Base-by-base conservation (phyloP, 768 basidiomycete genomes). In the Phylloporus sp. region DNA sequence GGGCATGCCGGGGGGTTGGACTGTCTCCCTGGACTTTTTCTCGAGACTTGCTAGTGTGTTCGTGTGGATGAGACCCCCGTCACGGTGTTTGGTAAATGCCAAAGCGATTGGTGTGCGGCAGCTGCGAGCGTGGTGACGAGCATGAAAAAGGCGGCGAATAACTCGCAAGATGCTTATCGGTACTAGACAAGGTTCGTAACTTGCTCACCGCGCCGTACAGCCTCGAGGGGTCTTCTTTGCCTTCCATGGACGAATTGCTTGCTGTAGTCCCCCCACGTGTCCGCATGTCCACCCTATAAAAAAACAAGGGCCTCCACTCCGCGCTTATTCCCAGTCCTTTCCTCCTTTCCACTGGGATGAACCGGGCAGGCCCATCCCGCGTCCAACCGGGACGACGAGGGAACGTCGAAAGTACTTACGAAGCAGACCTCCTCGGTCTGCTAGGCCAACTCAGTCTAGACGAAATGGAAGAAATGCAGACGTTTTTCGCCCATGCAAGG, bases 351-450 rank as follows among this genome's bases (percentile, higher is more conserved):
- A 50, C 54, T n/a, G n/a, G n/a, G n/a, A 64, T 64, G 61, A 59
- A 49, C 33, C 23, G 55, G 35, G 58, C 62, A 21, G 62, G 64
- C 31, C 62, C 62, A 33, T 64, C 64, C 20, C 51, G 50, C 21
- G 47, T 26, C 23, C 17, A 31, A 27, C 27, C 29, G 15, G 33
- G 37, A 18, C 27, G 15, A 24, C 42, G 48, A 42, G 44, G 36
- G 41, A 51, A 52, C 43, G 49, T 50, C 36, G 52, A 47, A 56
- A 62, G 53, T 42, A 43, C 54, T 32, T 60, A 65, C 18, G 65
- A 65, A 26, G 51, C 52, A 0, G 65, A 66, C 45, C 28, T 66
- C 24, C 14, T 48, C 5, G 49, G 29, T 3, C 53, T 64, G 26
- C 10, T 66, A n/a, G 9, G 11, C 17, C 44, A 62, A 13, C 56